Percentiles rank a stretch among this genome's conserved stretches.
phyloP scores from a whole-genome alignment of 2,329 filamentous ascomycete genomes.

The Gaeumannomyces tritici region DNA sequence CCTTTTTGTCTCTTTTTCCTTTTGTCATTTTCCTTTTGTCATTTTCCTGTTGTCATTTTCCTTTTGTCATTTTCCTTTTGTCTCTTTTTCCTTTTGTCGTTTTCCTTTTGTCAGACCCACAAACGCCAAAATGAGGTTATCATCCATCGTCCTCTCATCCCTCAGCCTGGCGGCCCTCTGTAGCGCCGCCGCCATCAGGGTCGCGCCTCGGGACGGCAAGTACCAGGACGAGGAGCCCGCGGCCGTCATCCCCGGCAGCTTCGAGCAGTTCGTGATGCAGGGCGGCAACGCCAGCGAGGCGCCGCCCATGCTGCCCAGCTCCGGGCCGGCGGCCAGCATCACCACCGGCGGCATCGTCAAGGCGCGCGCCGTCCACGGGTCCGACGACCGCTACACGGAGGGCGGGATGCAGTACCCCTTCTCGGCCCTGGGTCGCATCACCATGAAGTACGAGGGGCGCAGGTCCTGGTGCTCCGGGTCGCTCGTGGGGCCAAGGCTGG shows the following conservation, averaged over 20 bases:
- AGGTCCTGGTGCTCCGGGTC: neutral
- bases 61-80: neutral
- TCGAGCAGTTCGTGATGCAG: neutral
- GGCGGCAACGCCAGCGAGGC: slow-evolving; percentile 1
- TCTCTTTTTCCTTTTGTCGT: neutral
- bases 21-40: neutral
- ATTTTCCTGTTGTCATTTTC: neutral
- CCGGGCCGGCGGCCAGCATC: neutral
- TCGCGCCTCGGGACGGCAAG: neutral
- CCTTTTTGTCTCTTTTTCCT: neutral
- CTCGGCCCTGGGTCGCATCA: neutral
- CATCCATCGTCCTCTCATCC: neutral
- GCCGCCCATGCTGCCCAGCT: neutral
- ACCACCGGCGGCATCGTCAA: neutral
- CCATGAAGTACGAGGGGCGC: neutral
- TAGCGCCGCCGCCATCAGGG: neutral
- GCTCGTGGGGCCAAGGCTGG: neutral
- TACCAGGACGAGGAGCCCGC: neutral
- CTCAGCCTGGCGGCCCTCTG: neutral
- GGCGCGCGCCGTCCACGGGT: neutral
- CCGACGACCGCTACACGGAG: neutral
- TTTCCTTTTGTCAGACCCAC: neutral
- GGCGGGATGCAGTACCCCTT: neutral
- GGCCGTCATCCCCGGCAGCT: neutral
- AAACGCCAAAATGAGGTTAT: neutral